These are phyloP conservation scores for Hordeum marinum DNA, from an alignment of 176 grass and related monocot species.

Conservation along the genomic window DNA sequence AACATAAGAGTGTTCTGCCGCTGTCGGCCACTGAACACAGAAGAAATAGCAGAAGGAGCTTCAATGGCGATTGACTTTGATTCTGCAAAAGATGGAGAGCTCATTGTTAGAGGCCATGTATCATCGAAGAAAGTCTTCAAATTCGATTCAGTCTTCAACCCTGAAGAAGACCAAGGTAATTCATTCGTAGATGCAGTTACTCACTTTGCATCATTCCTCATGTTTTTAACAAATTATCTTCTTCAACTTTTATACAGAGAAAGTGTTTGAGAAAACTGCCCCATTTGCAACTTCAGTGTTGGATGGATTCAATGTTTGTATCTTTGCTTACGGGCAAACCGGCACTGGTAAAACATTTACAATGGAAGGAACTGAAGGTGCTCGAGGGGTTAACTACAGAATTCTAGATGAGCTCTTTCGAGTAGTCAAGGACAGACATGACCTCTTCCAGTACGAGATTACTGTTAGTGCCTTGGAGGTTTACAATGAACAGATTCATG, in stretches of 20 bases:
- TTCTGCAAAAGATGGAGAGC: slow-evolving; percentile 81
- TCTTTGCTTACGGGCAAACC: slow-evolving; percentile 92
- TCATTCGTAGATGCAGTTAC: not conserved
- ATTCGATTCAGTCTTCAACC: slow-evolving; percentile 81
- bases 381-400: slow-evolving; percentile 85
- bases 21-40: slow-evolving; percentile 77
- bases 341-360: slow-evolving; percentile 98
- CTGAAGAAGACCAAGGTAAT: slow-evolving; percentile 89
- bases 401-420: slow-evolving; percentile 83
- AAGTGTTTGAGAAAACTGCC: slow-evolving; percentile 71
- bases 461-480: slow-evolving; percentile 89
- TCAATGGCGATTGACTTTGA: slow-evolving; percentile 69
- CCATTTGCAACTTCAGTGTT: slow-evolving; percentile 84
- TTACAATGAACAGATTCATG: slow-evolving; percentile 95
- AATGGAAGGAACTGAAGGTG: slow-evolving; percentile 83
- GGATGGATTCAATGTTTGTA: slow-evolving; percentile 95
- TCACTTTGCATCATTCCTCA: not conserved
- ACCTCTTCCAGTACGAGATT: slow-evolving; percentile 61
- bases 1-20: slow-evolving; percentile 96
- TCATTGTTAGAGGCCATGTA: slow-evolving; percentile 81
- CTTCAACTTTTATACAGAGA: slow-evolving; percentile 41
- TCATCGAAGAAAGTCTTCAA: slow-evolving; percentile 84
- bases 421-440: slow-evolving; percentile 74
- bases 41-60: slow-evolving; percentile 71
- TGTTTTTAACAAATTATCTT: slow-evolving; percentile 1